A percentile compares a stretch with the other conserved stretches of the same genome.
phyloP scores from a whole-genome alignment of 1,284 basidiomycete species.

The Irpex sp. region DNA sequence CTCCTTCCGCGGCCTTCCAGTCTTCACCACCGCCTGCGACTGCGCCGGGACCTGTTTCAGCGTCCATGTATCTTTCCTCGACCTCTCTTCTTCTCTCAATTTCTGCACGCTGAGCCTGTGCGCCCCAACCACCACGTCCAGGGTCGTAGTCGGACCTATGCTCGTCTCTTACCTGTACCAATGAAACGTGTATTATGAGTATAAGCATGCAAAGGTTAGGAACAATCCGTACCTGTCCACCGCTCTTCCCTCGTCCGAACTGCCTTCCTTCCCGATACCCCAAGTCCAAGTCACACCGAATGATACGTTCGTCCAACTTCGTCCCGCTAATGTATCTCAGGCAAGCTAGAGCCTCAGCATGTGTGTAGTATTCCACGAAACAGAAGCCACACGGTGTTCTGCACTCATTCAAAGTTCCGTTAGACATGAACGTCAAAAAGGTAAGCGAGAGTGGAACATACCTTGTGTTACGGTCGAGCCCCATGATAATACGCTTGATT shows the following conservation, averaged over 20 bases:
- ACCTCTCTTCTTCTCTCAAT: conserved; percentile 79
- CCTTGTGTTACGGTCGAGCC: conserved; percentile 94
- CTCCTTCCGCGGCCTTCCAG: conserved; percentile 66
- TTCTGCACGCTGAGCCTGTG: conserved; percentile 75
- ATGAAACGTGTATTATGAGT: not conserved
- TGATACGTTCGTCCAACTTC: conserved; percentile 98
- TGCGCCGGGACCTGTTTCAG: conserved; percentile 73
- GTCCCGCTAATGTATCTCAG: conserved; percentile 95
- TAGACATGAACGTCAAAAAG: not conserved
- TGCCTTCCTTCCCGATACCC: conserved; percentile 97
- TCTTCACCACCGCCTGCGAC: conserved; percentile 84
- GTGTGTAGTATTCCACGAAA: conserved; percentile 98
- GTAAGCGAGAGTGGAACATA: conserved; percentile 28
- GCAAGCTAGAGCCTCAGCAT: conserved; percentile 89
- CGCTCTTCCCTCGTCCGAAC: conserved; percentile 95
- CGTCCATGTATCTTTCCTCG: conserved; percentile 89
- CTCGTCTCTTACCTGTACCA: conserved; percentile 78
- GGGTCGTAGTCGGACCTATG: conserved; percentile 97
- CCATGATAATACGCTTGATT: conserved; percentile 99
- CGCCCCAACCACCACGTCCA: conserved; percentile 95
- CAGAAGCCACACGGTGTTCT: conserved; percentile 99
- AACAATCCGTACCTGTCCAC: conserved; percentile 74
- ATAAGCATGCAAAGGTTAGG: not conserved
- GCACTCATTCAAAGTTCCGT: not conserved
- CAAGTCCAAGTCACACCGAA: conserved; percentile 97